These are phyloP conservation scores for Penicillium hordei DNA, from an alignment of 2,329 filamentous ascomycete species.

Conservation along the genomic window DNA sequence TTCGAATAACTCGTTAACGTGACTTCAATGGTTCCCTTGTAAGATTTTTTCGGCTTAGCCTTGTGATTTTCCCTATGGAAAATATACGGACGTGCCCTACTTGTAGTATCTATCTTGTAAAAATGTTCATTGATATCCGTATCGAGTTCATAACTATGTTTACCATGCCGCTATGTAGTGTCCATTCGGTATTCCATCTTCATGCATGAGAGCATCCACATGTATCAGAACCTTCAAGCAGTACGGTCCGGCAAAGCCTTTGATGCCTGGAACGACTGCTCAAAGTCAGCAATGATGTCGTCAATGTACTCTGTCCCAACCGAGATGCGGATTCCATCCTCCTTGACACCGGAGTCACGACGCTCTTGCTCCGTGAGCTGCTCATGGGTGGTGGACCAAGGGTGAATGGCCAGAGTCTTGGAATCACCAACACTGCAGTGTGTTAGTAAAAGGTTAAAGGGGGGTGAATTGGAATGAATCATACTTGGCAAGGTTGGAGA, in stretches of 20 bases:
- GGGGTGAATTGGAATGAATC: conserved; percentile 14
- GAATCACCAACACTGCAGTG: conserved; percentile 74
- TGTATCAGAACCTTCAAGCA: conserved; percentile 37
- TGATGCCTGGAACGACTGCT: conserved; percentile 75
- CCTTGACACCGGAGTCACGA: conserved; percentile 73
- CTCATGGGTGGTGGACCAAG: conserved; percentile 93
- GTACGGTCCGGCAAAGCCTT: conserved; percentile 39
- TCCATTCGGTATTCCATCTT: neutral
- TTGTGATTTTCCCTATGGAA: neutral
- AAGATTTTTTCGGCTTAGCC: no score
- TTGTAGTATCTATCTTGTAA: neutral
- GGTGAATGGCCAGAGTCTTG: conserved; percentile 93
- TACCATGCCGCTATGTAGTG: neutral
- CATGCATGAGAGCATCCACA: conserved; percentile 51
- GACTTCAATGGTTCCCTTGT: neutral
- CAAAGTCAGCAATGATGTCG: conserved; percentile 94
- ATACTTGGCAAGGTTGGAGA: conserved; percentile 89
- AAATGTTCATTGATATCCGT: neutral
- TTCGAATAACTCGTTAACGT: neutral
- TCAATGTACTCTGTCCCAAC: conserved; percentile 96
- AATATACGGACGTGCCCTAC: neutral
- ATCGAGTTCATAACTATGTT: neutral
- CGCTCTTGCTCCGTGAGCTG: conserved; percentile 84
- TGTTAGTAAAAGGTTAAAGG: neutral
- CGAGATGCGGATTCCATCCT: conserved; percentile 91